Base-by-base conservation (phyloP, 352 stramenopile species). In the Phytophthora capsici region DNA sequence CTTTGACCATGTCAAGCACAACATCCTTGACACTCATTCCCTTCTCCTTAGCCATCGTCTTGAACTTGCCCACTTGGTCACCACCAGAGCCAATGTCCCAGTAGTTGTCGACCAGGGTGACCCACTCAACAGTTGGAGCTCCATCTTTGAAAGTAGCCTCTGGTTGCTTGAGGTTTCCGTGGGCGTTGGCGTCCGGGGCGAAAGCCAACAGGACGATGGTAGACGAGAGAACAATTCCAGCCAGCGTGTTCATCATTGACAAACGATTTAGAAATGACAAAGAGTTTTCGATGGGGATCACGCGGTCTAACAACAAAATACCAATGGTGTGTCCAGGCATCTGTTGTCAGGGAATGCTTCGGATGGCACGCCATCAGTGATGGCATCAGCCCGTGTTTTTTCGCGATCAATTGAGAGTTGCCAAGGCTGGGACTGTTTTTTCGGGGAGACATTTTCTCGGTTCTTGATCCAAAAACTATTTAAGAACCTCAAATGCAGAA, bases 1-100 rank as follows among this genome's bases (percentile, higher is more conserved):
- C 57, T 36, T 56, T 65, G 28, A 57, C 62, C 73, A 73, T 77
- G 14, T 75, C 57, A 13, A 78, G 53, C 28, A 78, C 60, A 9
- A 77, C 63, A 46, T 78, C 73, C 9, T 62, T 65, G 23, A 82
- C 61, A 13, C 38, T 38, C 62, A 76, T 64, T n/a, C 56, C 59
- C 17, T 72, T 72, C 52, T 77, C 53, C 28, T 60, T 59, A 13
- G 70, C 54, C 56, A 78, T 65, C 1, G 49, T 67, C 47, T 71
- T 69, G 47, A 63, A 78, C 26, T 47, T 67, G 37, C 60, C 66
- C 46, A 66, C 46, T 65, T 75, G 61, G 56, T 78, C 65, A 9
- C 59, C 70, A 2, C 57, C 61, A 14, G 38, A 64, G 14, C 70
- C 70, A 10, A 78, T 64, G 10, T 73, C 50, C 70, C 70, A 78